phyloP scores from a whole-genome alignment of 805 yeast species.

The Metschnikowia noctiluminum region DNA sequence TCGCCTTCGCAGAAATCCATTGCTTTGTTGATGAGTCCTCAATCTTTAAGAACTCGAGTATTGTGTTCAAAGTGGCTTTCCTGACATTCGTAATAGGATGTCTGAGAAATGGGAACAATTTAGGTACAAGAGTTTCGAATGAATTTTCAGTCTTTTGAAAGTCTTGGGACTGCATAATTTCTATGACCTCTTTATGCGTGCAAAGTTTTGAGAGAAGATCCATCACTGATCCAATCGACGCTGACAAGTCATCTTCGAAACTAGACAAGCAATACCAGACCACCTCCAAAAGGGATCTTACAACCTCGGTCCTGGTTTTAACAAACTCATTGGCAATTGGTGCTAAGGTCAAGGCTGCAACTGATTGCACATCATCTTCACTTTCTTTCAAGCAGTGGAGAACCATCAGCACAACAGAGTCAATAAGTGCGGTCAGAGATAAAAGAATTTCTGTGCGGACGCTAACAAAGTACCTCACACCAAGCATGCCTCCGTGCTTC shows the following conservation, averaged over 20 bases:
- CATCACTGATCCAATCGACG: constrained; percentile 95
- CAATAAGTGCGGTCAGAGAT: constrained; percentile 54
- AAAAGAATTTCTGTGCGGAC: constrained; percentile 78
- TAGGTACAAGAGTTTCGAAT: constrained; percentile 78
- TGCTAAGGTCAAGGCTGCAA: constrained; percentile 86
- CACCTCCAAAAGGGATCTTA: constrained; percentile 53
- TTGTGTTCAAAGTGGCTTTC: constrained; percentile 77
- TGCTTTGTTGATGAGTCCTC: constrained; percentile 48
- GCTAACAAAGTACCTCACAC: constrained; percentile 86
- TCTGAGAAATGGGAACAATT: constrained; percentile 85
- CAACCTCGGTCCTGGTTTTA: constrained; percentile 50
- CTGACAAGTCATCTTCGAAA: constrained; percentile 86
- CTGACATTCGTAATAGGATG: constrained; percentile 93
- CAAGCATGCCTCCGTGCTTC: constrained; percentile 96
- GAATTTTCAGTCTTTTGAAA: constrained; percentile 48
- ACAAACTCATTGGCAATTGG: constrained; percentile 91
- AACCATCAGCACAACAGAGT: constrained; percentile 77
- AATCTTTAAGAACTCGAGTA: constrained; percentile 68
- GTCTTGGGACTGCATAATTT: constrained; percentile 64
- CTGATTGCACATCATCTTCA: constrained; percentile 96
- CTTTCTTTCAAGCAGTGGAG: constrained; percentile 72
- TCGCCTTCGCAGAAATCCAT: constrained; percentile 76
- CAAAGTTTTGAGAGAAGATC: constrained; percentile 86
- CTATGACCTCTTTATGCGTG: constrained; percentile 72
- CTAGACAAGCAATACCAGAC: constrained; percentile 90